Evolutionary conservation across 192 early-diverging fungal genomes (phyloP), one percentile per base, ranked within the genome.

Genomic region (Pecoramyces ruminantium): DNA sequence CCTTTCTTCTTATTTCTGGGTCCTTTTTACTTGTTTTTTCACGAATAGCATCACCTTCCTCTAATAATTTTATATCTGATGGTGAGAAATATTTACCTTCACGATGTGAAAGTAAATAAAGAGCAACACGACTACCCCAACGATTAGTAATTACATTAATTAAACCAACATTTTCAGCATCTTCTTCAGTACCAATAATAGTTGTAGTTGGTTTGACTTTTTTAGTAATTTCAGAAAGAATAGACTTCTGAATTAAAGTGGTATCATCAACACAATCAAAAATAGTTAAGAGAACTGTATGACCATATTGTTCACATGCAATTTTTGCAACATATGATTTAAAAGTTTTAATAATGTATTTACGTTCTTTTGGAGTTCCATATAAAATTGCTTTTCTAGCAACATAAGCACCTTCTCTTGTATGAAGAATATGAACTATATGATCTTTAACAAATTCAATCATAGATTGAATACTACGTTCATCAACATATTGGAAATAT

Each of bases 251-350:
- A 77, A 95, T 85, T 34, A 96, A 86, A 29, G 96, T 94, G 17
- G 96, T 98, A 85, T 98, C 97, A 85, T 98, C 97, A 25, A 96
- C 89, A 80, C 91, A 92, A 85, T 97, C 96, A 83, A 97, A 91
- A 42, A 92, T 86, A 79, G 90, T 87, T 4, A 98, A 81, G 77
- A 98, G 86, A 8, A 96, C 95, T 39, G 93, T 87, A 79, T 96
- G 90, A 25, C 96, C 97, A 83, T 95, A 93, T 88, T 96, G 95
- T 83, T 98, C 97, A 79, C 84, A 86, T 82, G 92, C 89, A 82
- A 98, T 94, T 84, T 94, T 93, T 81, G 82, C 79, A 29, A 96
- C 84, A 82, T 90, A 95, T 8, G 90, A 89, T 83, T 95, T 96
- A 84, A 98, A 91, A 28, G 93, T 84, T 84, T 95, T 94, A 80